Evolutionary conservation across 1,284 basidiomycete genomes (phyloP).

Genomic region (Heimioporus retisporus): DNA sequence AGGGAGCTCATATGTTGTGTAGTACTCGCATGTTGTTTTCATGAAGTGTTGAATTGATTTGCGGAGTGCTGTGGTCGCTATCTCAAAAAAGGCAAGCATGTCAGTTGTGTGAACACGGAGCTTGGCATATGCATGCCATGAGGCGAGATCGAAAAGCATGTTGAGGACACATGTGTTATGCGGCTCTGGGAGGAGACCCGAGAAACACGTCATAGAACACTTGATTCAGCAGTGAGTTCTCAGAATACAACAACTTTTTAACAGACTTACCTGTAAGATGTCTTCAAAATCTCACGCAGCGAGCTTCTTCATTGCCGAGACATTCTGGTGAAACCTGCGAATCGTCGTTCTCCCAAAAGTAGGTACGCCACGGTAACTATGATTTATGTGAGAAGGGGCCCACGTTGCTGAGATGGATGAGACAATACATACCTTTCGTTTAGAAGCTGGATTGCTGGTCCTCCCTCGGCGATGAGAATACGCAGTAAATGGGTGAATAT

Average conservation of each 20-base stretch:
- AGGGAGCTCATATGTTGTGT: no score
- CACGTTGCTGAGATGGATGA: no score
- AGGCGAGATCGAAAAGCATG: not conserved
- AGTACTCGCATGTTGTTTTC: no score
- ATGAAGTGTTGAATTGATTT: no score
- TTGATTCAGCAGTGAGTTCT: not conserved
- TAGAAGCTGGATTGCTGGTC: not conserved
- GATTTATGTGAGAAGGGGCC: no score
- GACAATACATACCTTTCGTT: not conserved
- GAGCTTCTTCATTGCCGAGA: not conserved
- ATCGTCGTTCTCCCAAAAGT: no score
- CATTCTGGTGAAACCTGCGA: not conserved
- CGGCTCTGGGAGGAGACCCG: not conserved
- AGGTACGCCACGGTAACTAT: no score
- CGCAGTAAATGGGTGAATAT: slow-evolving; percentile 29
- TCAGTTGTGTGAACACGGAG: not conserved
- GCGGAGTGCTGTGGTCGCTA: no score
- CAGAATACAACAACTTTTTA: not conserved
- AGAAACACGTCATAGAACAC: not conserved
- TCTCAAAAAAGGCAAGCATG: no score
- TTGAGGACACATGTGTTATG: not conserved
- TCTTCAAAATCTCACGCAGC: not conserved
- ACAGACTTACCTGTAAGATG: not conserved
- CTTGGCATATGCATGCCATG: not conserved
- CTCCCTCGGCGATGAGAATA: slow-evolving; percentile 15